phyloP scores from a whole-genome alignment of 768 basidiomycete genomes.

The Termitomyces heimii region DNA sequence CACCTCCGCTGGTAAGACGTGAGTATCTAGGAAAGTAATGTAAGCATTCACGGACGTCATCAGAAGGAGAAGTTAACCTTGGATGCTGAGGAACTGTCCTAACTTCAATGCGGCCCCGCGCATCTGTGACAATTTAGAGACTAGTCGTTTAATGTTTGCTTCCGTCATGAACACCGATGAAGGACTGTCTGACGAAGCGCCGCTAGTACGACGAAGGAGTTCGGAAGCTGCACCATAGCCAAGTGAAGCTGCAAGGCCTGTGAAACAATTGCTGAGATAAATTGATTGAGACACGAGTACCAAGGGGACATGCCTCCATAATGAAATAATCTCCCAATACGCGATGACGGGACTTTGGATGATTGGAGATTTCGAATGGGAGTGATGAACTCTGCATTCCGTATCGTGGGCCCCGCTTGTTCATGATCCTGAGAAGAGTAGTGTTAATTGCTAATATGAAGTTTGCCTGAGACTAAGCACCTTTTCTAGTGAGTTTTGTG shows the following conservation, averaged over 20 bases:
- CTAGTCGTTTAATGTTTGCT: slow-evolving; percentile 83
- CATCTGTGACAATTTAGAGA: slow-evolving; percentile 93
- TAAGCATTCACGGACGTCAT: not conserved
- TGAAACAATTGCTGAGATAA: not conserved
- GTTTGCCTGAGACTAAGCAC: not conserved
- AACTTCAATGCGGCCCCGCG: slow-evolving; percentile 94
- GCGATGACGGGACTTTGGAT: slow-evolving; percentile 87
- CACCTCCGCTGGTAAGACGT: slow-evolving; percentile 80
- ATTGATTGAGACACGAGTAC: not conserved
- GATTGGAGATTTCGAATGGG: slow-evolving; percentile 53
- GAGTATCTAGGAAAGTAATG: slow-evolving; percentile 58
- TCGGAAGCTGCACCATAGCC: slow-evolving; percentile 89
- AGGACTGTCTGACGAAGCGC: slow-evolving; percentile 23
- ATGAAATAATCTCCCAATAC: slow-evolving; percentile 85
- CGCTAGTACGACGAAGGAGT: slow-evolving; percentile 63
- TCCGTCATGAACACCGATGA: slow-evolving; percentile 82
- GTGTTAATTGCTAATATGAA: not conserved
- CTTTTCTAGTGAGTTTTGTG: not conserved
- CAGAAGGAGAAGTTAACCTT: slow-evolving; percentile 40
- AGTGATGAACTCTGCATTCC: slow-evolving; percentile 5
- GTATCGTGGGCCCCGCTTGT: not conserved
- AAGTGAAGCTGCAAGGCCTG: slow-evolving; percentile 88
- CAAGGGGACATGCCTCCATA: slow-evolving; percentile 65
- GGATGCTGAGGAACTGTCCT: slow-evolving; percentile 97
- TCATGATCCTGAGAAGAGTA: not conserved